Conservation (phyloP, 192 early-diverging fungal genomes). For the Pilaira anomala region DNA sequence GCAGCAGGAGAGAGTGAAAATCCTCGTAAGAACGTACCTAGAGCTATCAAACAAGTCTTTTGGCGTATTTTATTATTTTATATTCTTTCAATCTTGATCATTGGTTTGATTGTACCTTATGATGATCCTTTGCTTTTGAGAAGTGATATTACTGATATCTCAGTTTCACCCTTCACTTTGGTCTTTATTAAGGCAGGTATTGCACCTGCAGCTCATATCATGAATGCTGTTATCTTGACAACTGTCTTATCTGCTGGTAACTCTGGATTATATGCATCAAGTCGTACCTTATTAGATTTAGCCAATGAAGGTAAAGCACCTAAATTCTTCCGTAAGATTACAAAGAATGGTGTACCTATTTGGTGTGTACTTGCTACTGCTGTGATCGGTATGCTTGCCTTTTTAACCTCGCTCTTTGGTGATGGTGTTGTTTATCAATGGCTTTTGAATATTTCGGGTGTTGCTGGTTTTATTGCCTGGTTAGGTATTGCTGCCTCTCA, state of each 20-base stretch:
- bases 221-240: constrained; percentile 72
- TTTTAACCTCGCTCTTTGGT: constrained; percentile 54
- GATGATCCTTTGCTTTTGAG: constrained; percentile 51
- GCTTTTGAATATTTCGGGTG: constrained; percentile 66
- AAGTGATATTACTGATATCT: constrained; percentile 38
- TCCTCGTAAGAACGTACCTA: constrained; percentile 72
- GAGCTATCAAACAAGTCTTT: constrained; percentile 71
- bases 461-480: constrained; percentile 86
- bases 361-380: constrained; percentile 50
- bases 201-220: constrained; percentile 47
- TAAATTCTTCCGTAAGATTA: constrained; percentile 43
- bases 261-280: constrained; percentile 70
- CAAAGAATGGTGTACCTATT: constrained; percentile 60
- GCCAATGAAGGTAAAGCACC: constrained; percentile 66
- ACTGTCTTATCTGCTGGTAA: constrained; percentile 74
- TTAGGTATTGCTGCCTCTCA: constrained; percentile 80
- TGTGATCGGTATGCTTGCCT: constrained; percentile 54
- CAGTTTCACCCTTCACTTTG: constrained; percentile 63
- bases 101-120: constrained; percentile 67
- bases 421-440: constrained; percentile 61
- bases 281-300: constrained; percentile 60
- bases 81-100: constrained; percentile 60
- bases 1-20: constrained; percentile 82
- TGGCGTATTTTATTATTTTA: constrained; percentile 77
- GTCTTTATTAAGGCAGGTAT: constrained; percentile 60